Percentiles rank a stretch among this genome's conserved stretches.
Evolutionary conservation across 768 basidiomycete species (phyloP).

Genomic region (Tulasnella calospora): DNA sequence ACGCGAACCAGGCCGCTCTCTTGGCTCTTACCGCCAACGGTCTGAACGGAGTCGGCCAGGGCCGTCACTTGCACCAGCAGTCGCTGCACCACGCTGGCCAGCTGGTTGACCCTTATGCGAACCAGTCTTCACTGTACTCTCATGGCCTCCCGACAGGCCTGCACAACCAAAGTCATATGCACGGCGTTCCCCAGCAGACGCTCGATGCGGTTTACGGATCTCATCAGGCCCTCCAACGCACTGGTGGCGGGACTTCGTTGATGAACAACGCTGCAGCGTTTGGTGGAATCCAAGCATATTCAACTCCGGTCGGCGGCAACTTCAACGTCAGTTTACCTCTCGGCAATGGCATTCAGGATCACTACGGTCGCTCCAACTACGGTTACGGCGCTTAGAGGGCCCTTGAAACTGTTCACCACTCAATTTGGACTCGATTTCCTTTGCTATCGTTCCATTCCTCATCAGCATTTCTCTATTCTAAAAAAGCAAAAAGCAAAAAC

Average conservation of each 20-base stretch:
- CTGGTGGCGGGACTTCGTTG: not conserved
- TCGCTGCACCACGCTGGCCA: conserved; percentile 21
- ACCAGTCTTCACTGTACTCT: conserved; percentile 17
- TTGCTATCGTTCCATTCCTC: not conserved
- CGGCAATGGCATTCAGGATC: not conserved
- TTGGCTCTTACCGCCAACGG: not conserved
- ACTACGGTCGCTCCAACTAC: not conserved
- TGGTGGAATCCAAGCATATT: not conserved
- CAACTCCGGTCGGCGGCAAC: not conserved
- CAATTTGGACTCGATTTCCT: not conserved
- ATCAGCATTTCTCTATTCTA: not conserved
- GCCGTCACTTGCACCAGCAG: conserved; percentile 19
- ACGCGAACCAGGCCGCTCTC: not conserved
- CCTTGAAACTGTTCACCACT: not conserved
- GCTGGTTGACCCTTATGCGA: conserved; percentile 22
- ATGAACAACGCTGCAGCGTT: conserved; percentile 8
- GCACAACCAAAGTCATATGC: conserved; percentile 4
- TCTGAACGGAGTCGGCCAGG: not conserved
- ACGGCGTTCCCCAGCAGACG: not conserved
- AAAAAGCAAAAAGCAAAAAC: not conserved
- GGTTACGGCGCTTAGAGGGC: not conserved
- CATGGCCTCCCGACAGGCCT: conserved; percentile 12
- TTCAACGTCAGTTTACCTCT: not conserved
- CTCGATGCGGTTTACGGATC: not conserved
- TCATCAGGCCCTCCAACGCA: not conserved